Percentiles rank a stretch among this genome's conserved stretches.
Conservation (phyloP, 352 stramenopile species). For the Pythium aphanidermatum region DNA sequence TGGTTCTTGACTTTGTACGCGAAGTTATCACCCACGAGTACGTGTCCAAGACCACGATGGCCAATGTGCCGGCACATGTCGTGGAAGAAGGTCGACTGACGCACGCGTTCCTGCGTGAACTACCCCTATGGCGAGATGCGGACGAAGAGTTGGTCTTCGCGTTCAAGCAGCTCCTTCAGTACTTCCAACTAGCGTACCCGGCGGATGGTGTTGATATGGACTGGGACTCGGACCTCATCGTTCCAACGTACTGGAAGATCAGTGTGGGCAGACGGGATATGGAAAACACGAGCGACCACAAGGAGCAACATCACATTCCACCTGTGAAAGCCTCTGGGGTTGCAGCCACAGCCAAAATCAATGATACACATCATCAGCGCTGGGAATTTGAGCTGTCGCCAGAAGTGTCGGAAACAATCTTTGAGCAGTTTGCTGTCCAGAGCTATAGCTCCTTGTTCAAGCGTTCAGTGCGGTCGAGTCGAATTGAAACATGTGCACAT, state of each 20-base stretch:
- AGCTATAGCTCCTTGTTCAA: constrained; percentile 11
- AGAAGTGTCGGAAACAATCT: constrained; percentile 11
- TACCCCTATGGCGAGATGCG: constrained; percentile 7
- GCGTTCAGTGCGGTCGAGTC: constrained; percentile 8
- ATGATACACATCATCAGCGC: constrained; percentile 1
- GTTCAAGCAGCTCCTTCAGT: constrained; percentile 17
- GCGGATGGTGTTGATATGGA: constrained; percentile 7
- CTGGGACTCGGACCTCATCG: constrained; percentile 16
- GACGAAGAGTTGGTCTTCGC: constrained; percentile 9
- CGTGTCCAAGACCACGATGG: background rate
- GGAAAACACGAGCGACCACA: too few species aligned
- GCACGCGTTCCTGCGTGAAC: constrained; percentile 1
- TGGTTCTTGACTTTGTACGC: constrained; percentile 26
- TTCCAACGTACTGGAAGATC: constrained; percentile 19
- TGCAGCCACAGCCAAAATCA: background rate
- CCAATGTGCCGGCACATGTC: background rate
- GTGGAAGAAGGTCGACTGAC: constrained; percentile 7
- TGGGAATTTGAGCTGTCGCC: constrained; percentile 22
- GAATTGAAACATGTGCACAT: constrained; percentile 14
- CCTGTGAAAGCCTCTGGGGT: too few species aligned
- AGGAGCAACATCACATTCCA: constrained; percentile 2
- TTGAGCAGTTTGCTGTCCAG: constrained; percentile 20
- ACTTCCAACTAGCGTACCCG: constrained; percentile 16
- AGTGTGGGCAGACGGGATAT: too few species aligned
- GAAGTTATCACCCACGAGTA: constrained; percentile 16